Evolutionary conservation across 2,329 filamentous ascomycete genomes (phyloP), one percentile per base, ranked within the genome.

Genomic region (Cadophora malorum): DNA sequence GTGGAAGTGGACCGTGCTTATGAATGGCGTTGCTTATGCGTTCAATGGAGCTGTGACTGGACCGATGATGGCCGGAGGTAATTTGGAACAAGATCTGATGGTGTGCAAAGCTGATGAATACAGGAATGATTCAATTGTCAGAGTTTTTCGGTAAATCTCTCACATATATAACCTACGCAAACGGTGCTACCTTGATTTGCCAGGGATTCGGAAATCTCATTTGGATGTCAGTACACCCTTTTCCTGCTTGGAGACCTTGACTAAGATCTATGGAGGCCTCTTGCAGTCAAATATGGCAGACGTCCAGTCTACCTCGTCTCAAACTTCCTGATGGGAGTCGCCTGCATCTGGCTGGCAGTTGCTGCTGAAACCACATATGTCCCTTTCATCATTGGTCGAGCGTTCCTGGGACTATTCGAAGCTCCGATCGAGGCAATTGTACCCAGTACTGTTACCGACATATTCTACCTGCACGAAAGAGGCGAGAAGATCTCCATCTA

Each of bases 401-500:
- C 68, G 19, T 70, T 70, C 41, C 55, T 70, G 10, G 70, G 70
- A 16, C 63, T 71, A n/a, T 63, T 64, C 33, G 65, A 67, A 3
- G 70, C 65, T 31, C 85, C 86, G 8, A 82, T 84, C 3, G 85
- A 89, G 78, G 86, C 84, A 0, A 83, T 85, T 9, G 85, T 86
- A 75, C 86, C 86, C 0, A 81, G 83, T 38, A 81, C 88, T 61
- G 67, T 70, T 33, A 69, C 63, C 5, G 70, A 72, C 41, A 69
- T 70, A 8, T 70, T 69, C 41, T 72, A 45, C 33, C 67, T 70
- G 23, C 70, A 72, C 33, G 70, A 71, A 25, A n/a, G 69, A 49
- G 69, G 69, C 28, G 69, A 71, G 53, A 71, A 71, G 21, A 66
- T 71, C 16, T 67, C 69, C 3, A 4, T 74, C 64, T 58, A 75